Base-by-base conservation (phyloP, 1,139 yeast genomes). In the Candida smagusa region DNA sequence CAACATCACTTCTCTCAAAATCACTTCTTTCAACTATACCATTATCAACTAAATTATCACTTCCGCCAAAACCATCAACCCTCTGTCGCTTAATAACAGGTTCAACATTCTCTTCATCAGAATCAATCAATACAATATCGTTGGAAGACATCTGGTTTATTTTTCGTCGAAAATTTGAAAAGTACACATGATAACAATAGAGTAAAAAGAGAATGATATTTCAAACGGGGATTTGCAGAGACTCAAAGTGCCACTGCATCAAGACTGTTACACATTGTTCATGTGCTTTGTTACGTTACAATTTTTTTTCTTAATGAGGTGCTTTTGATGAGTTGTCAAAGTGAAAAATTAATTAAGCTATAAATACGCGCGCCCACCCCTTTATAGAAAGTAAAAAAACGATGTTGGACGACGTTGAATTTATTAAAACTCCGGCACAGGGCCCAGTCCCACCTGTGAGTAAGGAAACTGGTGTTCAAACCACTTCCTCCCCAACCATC, bases 401-500 rank as follows among this genome's bases (percentile, higher is more conserved):
- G 16, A 68, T 68, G 74, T 57, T 68, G 52, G 57, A 62, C 40
- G 62, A 64, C 53, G 69, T 68, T 37, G 72, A 73, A 52, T 82
- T 79, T 58, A 73, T 75, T 53, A 65, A 75, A 54, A 83, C 90
- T 9, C 87, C 89, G 2, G 51, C 58, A 35, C 76, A 75, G 31
- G 68, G 74, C 19, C 66, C 76, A 38, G 57, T 58, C 38, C 77
- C 71, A 37, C 67, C 77, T 27, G 66, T 78, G 11, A 55, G 73
- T 29, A 65, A 63, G 30, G 74, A 62, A 40, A 67, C 66, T 43
- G 92, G 92, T 12, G 75, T 82, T 34, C 62, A 69, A 50, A 81
- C 89, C 44, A 77, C 85, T 31, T 78, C 65, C 34, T 63, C 72
- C 36, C 95, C 95, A 26, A 68, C 94, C 9, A 88, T 88, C 58